Conservation (phyloP, 2,329 filamentous ascomycete genomes). For the Mariannaea sp. region DNA sequence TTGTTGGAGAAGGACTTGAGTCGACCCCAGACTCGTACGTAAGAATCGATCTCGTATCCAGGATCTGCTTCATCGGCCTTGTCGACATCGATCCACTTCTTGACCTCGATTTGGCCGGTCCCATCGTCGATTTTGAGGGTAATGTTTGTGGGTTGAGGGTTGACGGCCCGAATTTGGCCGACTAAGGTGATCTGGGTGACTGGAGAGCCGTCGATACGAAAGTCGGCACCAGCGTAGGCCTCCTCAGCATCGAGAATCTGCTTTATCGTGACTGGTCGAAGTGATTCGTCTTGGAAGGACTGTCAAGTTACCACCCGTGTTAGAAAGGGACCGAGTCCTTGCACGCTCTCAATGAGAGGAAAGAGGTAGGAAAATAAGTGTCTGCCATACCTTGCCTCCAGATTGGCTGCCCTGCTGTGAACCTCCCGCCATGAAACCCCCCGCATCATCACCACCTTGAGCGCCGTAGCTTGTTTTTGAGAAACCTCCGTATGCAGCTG, state of each 20-base stretch:
- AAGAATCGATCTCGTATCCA: conserved; percentile 72
- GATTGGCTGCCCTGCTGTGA: conserved; percentile 64
- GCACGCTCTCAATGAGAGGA: neutral
- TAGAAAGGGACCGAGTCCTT: conserved; percentile 5
- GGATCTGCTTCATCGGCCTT: conserved; percentile 53
- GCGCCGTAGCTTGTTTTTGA: conserved; percentile 54
- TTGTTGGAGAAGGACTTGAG: conserved; percentile 85
- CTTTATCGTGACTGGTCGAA: conserved; percentile 94
- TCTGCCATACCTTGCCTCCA: conserved; percentile 48
- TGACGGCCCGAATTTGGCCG: conserved; percentile 87
- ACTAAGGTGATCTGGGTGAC: conserved; percentile 79
- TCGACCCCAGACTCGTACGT: conserved; percentile 84
- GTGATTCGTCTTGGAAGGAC: conserved; percentile 77
- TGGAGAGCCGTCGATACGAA: conserved; percentile 79
- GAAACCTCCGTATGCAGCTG: conserved; percentile 58
- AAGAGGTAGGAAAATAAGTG: neutral
- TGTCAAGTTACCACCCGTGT: conserved; percentile 37
- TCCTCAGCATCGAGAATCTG: conserved; percentile 85
- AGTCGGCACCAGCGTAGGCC: conserved; percentile 72
- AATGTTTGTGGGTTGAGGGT: conserved; percentile 84
- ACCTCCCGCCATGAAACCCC: conserved; percentile 64
- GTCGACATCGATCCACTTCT: conserved; percentile 78
- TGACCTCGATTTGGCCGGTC: conserved; percentile 89
- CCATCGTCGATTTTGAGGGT: conserved; percentile 95
- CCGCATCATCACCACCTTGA: conserved; percentile 63